These are phyloP conservation scores for Schoenoplectus triqueter DNA, from an alignment of 202 grass and related monocot genomes.

Conservation along the genomic window DNA sequence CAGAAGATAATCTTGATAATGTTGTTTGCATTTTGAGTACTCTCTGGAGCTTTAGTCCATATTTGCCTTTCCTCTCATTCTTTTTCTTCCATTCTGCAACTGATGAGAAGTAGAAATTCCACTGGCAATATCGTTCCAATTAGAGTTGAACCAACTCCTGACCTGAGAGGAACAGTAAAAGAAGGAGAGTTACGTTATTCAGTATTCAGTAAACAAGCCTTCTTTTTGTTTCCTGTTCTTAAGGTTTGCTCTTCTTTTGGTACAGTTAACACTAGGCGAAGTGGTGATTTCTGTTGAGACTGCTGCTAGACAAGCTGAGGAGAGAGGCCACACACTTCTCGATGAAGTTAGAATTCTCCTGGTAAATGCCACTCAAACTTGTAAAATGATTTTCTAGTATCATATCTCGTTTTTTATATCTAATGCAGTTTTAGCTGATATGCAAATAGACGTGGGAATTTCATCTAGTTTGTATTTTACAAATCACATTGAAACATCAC, in stretches of 20 bases:
- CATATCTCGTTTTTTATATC: conserved; percentile 16
- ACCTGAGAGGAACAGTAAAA: neutral
- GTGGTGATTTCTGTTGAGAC: conserved; percentile 93
- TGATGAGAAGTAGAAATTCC: neutral
- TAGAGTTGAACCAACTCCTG: neutral
- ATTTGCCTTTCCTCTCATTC: neutral
- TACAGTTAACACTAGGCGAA: conserved; percentile 85
- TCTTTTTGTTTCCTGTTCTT: conserved; percentile 35
- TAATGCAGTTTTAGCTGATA: neutral
- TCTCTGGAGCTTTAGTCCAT: neutral
- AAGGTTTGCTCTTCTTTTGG: conserved; percentile 24
- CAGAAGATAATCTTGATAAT: neutral
- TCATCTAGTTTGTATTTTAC: conserved; percentile 4
- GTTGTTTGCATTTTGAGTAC: neutral
- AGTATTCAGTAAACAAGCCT: conserved; percentile 15
- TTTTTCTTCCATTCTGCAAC: neutral
- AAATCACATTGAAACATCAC: neutral
- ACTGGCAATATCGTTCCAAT: neutral
- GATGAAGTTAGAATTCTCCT: conserved; percentile 89
- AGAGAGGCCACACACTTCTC: conserved; percentile 79
- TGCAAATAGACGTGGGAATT: neutral
- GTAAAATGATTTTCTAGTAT: conserved; percentile 10
- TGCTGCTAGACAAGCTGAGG: conserved; percentile 88
- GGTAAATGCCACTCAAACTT: conserved; percentile 49
- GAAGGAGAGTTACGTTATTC: neutral